Evolutionary conservation across 1,139 yeast species (phyloP), one percentile per base, ranked within the genome.

Genomic region (Candida glucosophila): DNA sequence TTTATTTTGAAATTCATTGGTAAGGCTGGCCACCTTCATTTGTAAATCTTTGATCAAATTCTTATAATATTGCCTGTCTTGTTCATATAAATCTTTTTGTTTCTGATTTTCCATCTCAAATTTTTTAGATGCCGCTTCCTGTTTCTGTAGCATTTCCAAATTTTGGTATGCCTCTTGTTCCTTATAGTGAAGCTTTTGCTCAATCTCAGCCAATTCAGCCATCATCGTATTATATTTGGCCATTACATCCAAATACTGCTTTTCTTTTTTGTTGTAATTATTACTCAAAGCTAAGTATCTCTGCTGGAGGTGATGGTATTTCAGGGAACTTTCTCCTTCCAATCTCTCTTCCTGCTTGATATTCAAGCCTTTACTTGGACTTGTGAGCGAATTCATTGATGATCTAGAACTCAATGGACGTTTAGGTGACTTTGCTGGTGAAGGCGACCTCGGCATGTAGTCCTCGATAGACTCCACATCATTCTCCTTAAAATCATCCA

Each of bases 21-120:
- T 40, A 25, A 58, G 38, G 23, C 44, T 47, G 16, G 41, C 38
- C 13, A 56, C 44, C 29, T 55, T 54, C 11, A 36, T 20, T 29
- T 56, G 57, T 27, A 58, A 46, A 22, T 50, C 58, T 18, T 47
- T 47, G 11, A 58, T 48, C 27, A 49, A 36, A 25, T 52, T 56
- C 32, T 58, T 55, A 37, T 58, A 58, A 31, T 46, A 50, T 10
- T 38, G 27, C 6, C 55, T 37, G 30, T 60, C 61, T 29, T 50
- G 49, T n/a, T 40, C 40, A 23, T 52, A 48, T 11, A 55, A 33
- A 12, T 52, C 53, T 23, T 46, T 49, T 27, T 47, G 47, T 27
- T 49, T 47, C n/a, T 33, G 24, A 28, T 41, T 38, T 17, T 53
- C 56, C 6, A 31, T 38, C 22, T 47, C 44, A 11, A 44, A 27